Base-by-base conservation (phyloP, 2,329 filamentous ascomycete genomes). In the Cercospora sp. region DNA sequence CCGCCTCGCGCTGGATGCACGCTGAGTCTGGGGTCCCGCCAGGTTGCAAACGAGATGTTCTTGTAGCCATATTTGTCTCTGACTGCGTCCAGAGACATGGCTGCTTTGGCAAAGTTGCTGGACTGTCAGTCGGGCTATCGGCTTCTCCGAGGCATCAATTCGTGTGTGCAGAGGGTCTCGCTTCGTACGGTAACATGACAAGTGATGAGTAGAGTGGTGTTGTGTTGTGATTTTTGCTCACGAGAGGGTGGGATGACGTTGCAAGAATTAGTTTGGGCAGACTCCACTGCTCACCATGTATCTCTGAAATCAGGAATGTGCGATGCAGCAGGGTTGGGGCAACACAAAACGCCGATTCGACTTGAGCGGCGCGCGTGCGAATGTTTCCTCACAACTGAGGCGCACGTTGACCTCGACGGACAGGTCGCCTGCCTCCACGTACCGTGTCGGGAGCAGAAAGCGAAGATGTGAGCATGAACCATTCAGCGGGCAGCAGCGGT, bases 1-100 rank as follows among this genome's bases (percentile, higher is more conserved):
- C 74, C 74, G 33, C 75, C 75, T 67, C 73, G 66, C 16, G 71
- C 70, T 12, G 73, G 73, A 63, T 75, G 70, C 8, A 74, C 71
- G 33, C 72, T 74, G 8, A 69, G 64, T 33, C 59, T 68, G 8
- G 75, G 75, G 62, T 76, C 71, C 16, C 70, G 64, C 75, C 75
- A 76, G 57, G 68, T 72, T 18, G 74, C 74, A 20, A 76, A 66
- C 3, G 67, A 67, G 31, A 75, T 66, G 20, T 71, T 62, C 36
- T 67, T 69, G 66, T 74, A 73, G 36, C 70, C 69, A 63, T 76
- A 75, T 57, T 57, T 67, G 51, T 68, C 70, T 64, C 70, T 73
- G 55, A 74, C 67, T n/a, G 67, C 63, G 42, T 70, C 67, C 42
- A 65, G 55, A 13, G 70, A 72, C 70, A 72, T 72, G 23, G 42